These are phyloP conservation scores for Rhazya stricta DNA, from an alignment of 257 asterid genomes.

Conservation along the genomic window DNA sequence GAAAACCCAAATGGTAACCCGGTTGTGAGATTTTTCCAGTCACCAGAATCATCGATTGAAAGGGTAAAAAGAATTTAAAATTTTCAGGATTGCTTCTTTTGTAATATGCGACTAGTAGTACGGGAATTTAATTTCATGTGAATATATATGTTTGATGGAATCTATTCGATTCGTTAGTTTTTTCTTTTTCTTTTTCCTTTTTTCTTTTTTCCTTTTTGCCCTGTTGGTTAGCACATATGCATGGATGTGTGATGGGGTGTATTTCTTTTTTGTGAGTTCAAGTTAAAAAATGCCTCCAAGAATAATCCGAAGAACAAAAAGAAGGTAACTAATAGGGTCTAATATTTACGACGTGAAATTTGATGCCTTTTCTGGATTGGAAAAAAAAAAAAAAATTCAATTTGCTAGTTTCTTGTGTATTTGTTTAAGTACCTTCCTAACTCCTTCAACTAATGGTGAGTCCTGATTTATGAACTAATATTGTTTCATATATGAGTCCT, in stretches of 20 bases:
- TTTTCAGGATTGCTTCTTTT: neutral
- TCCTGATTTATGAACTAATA: neutral
- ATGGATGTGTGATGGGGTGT: neutral
- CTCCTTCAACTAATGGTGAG: neutral
- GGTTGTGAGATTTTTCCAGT: conserved; percentile 43
- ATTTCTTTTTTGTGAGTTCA: neutral
- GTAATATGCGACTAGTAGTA: neutral
- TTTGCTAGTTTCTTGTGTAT: neutral
- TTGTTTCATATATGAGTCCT: too few species aligned
- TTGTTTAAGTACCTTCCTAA: neutral
- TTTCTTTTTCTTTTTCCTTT: neutral
- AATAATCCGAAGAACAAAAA: neutral
- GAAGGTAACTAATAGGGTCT: neutral
- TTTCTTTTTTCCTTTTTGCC: too few species aligned
- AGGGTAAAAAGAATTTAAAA: conserved; percentile 30
- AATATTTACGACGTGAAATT: neutral
- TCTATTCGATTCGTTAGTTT: neutral
- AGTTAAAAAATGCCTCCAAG: neutral
- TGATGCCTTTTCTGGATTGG: neutral
- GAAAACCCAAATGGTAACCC: conserved; percentile 47
- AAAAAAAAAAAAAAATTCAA: neutral
- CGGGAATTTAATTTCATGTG: neutral
- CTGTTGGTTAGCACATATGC: neutral
- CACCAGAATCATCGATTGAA: conserved; percentile 65
- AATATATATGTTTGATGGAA: neutral